A percentile compares a stretch with the other conserved stretches of the same genome.
phyloP scores from a whole-genome alignment of 2,329 filamentous ascomycete genomes.

The Byssothecium circinans region DNA sequence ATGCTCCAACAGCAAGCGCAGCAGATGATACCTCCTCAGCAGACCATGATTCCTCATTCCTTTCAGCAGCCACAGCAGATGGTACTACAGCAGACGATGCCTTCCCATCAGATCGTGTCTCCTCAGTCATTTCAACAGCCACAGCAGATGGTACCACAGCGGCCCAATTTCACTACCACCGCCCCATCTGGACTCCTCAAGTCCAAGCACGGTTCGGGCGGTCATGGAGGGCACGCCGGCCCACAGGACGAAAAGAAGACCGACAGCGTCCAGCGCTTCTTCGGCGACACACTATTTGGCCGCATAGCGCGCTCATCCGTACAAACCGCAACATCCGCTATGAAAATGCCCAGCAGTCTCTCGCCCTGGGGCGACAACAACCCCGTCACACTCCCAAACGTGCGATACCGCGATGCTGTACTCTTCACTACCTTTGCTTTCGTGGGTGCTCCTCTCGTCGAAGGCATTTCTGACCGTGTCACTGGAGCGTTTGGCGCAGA shows the following conservation, averaged over 20 bases:
- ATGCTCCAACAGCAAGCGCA: slow-evolving; percentile 34
- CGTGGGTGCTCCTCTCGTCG: slow-evolving; percentile 38
- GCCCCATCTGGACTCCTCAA: slow-evolving; percentile 31
- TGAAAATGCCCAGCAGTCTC: slow-evolving; percentile 38
- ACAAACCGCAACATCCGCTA: slow-evolving; percentile 34
- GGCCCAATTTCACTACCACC: slow-evolving; percentile 24
- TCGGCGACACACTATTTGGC: slow-evolving; percentile 42
- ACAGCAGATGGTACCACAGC: slow-evolving; percentile 6
- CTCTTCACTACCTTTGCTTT: slow-evolving; percentile 44
- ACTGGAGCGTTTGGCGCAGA: slow-evolving; percentile 38
- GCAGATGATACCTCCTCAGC: slow-evolving; percentile 18
- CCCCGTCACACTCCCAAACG: slow-evolving; percentile 43
- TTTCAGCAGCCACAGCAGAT: too few species aligned
- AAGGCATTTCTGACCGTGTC: slow-evolving; percentile 32
- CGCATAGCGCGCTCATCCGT: slow-evolving; percentile 40
- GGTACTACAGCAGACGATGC: too few species aligned
- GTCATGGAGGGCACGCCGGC: slow-evolving; percentile 18
- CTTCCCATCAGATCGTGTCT: too few species aligned
- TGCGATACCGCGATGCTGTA: slow-evolving; percentile 43
- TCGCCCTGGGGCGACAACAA: slow-evolving; percentile 46
- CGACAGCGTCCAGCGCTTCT: slow-evolving; percentile 36
- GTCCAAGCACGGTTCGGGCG: slow-evolving; percentile 18
- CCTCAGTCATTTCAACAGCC: too few species aligned
- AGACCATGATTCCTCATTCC: too few species aligned
- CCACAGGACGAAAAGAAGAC: slow-evolving; percentile 34